Base-by-base conservation (phyloP, 169 alveolate species). In the Condylostoma magnum region DNA sequence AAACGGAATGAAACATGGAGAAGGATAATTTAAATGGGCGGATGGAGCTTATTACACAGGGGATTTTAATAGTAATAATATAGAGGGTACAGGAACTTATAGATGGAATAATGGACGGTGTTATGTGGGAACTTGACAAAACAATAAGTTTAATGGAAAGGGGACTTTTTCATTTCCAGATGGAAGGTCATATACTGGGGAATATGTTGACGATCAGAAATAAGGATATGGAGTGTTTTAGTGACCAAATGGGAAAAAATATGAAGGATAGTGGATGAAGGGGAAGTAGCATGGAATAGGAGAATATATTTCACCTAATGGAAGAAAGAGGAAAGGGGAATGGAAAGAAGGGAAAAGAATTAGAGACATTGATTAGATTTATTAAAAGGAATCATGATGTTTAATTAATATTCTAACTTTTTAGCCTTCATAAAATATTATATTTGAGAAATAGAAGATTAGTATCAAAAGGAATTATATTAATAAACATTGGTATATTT, bases 271-370 rank as follows among this genome's bases (percentile, higher is more conserved):
- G 38, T 86, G 93, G 90, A 46, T 54, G 18, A 54, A 68, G 34
- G 89, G 89, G 33, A 86, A 86, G 52, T 87, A 86, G 67, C 83
- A 83, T 57, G 93, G 93, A 0, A 78, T 63, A 58, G 93, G 93
- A 51, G 57, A 55, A 15, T 86, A 77, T 70, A 66, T 70, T 12
- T 60, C 83, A 48, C 66, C 77, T 37, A 37, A 48, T n/a, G 71
- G 77, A 3, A 55, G 50, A 12, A 79, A 77, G 47, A 63, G 51
- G 28, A 75, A 68, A 66, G 93, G 93, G 10, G 77, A 65, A 46
- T 87, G 93, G 93, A 38, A 74, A n/a, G 86, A 87, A 71, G 93
- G 93, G 1, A 87, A 83, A 46, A 63, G 93, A 51, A 76, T 76
- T n/a, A 46, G 65, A 79, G n/a, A n/a, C n/a, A n/a, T n/a, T n/a